Conservation (phyloP, 371 early-diverging fungal genomes). For the Blastocladiella emersonii region DNA sequence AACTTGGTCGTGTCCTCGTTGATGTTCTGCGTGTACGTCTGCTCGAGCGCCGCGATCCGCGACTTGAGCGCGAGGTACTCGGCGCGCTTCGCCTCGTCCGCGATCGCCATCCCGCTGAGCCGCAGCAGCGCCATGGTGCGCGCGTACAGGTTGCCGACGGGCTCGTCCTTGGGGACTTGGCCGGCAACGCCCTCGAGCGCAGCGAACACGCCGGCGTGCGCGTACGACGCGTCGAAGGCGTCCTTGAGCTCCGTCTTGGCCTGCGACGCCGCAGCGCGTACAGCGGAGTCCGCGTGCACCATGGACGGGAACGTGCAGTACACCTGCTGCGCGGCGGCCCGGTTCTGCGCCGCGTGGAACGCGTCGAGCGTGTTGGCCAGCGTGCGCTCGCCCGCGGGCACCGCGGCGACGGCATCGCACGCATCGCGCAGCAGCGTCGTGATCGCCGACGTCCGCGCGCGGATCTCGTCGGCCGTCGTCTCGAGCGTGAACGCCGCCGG, state of each 20-base stretch:
- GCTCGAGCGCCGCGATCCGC: slow-evolving; percentile 4
- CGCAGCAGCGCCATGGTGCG: neutral
- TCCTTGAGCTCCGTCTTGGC: slow-evolving; percentile 8
- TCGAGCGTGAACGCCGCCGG: neutral
- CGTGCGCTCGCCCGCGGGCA: neutral
- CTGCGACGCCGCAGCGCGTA: slow-evolving; percentile 1
- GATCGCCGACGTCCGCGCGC: too few species aligned
- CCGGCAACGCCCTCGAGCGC: slow-evolving; percentile 2
- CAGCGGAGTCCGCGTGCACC: slow-evolving; percentile 6
- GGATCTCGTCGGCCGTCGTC: neutral
- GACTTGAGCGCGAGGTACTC: neutral
- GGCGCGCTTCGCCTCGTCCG: neutral
- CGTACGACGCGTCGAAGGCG: slow-evolving; percentile 8
- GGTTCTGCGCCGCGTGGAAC: neutral
- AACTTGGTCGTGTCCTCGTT: slow-evolving; percentile 7
- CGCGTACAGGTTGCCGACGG: neutral
- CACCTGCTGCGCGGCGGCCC: neutral
- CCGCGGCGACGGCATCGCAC: neutral
- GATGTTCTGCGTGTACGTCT: slow-evolving; percentile 7
- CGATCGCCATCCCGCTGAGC: neutral
- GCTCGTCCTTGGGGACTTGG: neutral
- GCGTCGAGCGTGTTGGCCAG: neutral
- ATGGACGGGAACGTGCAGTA: slow-evolving; percentile 1
- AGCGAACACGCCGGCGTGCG: neutral
- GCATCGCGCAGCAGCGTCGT: neutral